These are phyloP conservation scores for Zasmidium angulare DNA, from an alignment of 2,329 filamentous ascomycete genomes.

Conservation along the genomic window DNA sequence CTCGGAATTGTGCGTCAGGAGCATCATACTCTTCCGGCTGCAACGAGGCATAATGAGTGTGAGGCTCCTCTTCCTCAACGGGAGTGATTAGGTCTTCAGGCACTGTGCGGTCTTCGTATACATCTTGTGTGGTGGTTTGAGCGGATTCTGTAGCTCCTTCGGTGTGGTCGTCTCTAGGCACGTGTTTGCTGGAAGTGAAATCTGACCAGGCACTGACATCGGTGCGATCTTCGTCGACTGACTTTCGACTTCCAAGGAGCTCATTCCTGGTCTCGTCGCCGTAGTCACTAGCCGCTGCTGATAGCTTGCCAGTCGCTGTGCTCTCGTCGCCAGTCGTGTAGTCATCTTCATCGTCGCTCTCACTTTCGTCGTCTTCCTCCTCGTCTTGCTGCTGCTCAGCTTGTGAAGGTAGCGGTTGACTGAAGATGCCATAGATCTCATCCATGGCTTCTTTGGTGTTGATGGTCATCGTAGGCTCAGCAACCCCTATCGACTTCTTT, in stretches of 20 bases:
- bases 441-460: slow-evolving; percentile 94
- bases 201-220: slow-evolving; percentile 82
- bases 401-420: slow-evolving; percentile 68
- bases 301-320: slow-evolving; percentile 69
- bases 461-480: slow-evolving; percentile 96
- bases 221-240: slow-evolving; percentile 38
- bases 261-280: slow-evolving; percentile 62
- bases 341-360: slow-evolving; percentile 64
- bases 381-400: slow-evolving; percentile 49
- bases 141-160: slow-evolving; percentile 34
- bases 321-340: slow-evolving; percentile 87
- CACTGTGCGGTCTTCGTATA: slow-evolving; percentile 37
- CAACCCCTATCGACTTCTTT: slow-evolving; percentile 67
- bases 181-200: slow-evolving; percentile 72
- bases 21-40: slow-evolving; percentile 85
- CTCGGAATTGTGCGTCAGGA: slow-evolving; percentile 71
- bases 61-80: slow-evolving; percentile 44
- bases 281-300: slow-evolving; percentile 63
- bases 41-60: slow-evolving; percentile 70
- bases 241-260: slow-evolving; percentile 40
- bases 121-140: slow-evolving; percentile 36
- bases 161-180: slow-evolving; percentile 51
- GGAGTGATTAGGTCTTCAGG: slow-evolving; percentile 46
- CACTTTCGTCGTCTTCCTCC: slow-evolving; percentile 68
- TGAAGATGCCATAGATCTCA: slow-evolving; percentile 97